These are phyloP conservation scores for Aspergillus bertholletiae DNA, from an alignment of 495 filamentous ascomycete species.

Conservation along the genomic window DNA sequence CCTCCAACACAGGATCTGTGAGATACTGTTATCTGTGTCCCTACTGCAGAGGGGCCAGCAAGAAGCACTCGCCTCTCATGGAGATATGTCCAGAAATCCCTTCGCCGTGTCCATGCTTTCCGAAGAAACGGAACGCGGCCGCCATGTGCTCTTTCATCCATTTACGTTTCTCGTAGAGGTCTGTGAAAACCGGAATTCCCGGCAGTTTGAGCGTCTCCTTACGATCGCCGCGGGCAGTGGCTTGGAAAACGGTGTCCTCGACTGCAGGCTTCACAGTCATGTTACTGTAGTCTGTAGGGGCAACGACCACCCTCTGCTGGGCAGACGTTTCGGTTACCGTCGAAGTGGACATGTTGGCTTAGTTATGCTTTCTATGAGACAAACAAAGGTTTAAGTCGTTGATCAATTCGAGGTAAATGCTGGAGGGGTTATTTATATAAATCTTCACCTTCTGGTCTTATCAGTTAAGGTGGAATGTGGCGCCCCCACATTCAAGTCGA, in stretches of 20 bases:
- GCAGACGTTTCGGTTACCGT: not conserved
- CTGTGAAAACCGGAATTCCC: constrained; percentile 57
- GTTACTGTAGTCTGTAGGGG: not conserved
- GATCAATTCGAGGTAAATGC: not conserved
- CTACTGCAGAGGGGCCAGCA: not conserved
- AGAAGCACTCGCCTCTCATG: constrained; percentile 34
- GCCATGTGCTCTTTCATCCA: constrained; percentile 72
- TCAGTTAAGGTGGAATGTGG: not conserved
- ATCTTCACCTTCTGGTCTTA: not conserved
- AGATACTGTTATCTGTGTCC: not conserved
- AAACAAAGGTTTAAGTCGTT: not conserved
- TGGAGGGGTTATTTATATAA: not conserved
- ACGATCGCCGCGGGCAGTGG: constrained; percentile 36
- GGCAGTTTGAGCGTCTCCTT: constrained; percentile 44
- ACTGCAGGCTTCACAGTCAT: not conserved
- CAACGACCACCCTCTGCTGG: not conserved
- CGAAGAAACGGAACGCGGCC: constrained; percentile 69
- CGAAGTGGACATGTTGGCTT: not conserved
- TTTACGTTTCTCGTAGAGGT: constrained; percentile 55
- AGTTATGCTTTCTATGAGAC: not conserved
- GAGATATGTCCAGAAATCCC: constrained; percentile 65
- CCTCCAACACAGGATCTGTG: constrained; percentile 38
- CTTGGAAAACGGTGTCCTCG: constrained; percentile 27
- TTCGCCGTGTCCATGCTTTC: constrained; percentile 65
- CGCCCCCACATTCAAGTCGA: not conserved